Conservation (phyloP, 768 basidiomycete genomes). For the Artomyces pyxidatus region DNA sequence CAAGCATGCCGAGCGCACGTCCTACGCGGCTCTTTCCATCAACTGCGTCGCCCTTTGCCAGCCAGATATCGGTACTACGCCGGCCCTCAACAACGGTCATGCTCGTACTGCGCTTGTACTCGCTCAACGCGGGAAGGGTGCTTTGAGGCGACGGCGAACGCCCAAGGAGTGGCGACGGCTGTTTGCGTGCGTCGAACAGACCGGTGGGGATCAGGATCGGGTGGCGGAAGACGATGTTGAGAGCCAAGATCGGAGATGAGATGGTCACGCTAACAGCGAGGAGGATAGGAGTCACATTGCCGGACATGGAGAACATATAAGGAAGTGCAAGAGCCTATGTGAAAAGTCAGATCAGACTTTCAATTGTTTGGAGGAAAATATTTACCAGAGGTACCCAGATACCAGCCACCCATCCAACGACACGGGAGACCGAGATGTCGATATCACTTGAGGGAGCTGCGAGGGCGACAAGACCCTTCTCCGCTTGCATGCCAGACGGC, state of each 20-base stretch:
- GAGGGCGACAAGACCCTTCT: constrained; percentile 43
- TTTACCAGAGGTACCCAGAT: constrained; percentile 68
- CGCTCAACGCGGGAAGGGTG: constrained; percentile 37
- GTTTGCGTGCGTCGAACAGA: constrained; percentile 46
- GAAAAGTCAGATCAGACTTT: neutral
- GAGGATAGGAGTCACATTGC: constrained; percentile 36
- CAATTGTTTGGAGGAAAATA: constrained; percentile 9
- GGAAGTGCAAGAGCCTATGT: constrained; percentile 52
- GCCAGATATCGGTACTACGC: constrained; percentile 69
- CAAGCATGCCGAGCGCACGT: constrained; percentile 55
- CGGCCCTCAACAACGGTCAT: constrained; percentile 60
- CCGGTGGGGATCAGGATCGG: constrained; percentile 61
- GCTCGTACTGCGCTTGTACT: constrained; percentile 58
- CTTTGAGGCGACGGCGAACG: constrained; percentile 38
- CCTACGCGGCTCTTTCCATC: constrained; percentile 56
- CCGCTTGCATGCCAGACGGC: constrained; percentile 36
- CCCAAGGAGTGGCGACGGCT: constrained; percentile 33
- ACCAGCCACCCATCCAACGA: constrained; percentile 54
- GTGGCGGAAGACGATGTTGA: constrained; percentile 51
- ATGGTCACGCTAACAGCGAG: constrained; percentile 57
- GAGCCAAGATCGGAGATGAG: constrained; percentile 57
- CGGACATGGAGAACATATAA: constrained; percentile 43
- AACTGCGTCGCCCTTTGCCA: constrained; percentile 63
- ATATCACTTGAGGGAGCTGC: constrained; percentile 39
- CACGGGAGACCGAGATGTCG: constrained; percentile 47